These are phyloP conservation scores for Eimeria zaria DNA, from an alignment of 169 alveolate genomes.

Conservation along the genomic window DNA sequence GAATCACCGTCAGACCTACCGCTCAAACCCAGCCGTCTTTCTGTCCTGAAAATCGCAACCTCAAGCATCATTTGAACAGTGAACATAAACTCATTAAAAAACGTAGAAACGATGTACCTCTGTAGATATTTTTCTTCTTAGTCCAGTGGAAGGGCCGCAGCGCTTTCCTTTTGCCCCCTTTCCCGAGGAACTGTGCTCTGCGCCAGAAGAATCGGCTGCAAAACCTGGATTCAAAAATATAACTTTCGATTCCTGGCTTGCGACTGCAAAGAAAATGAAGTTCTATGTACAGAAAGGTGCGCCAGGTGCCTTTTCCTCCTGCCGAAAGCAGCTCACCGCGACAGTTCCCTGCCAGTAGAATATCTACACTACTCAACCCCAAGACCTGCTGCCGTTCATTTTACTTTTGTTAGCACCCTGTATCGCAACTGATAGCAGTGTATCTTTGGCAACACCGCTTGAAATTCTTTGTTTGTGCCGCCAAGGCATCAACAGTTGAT, in stretches of 20 bases:
- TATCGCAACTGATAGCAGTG: not conserved
- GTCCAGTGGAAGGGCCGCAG: not conserved
- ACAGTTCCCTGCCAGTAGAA: not conserved
- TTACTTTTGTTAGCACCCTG: not conserved
- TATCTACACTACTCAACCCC: not conserved
- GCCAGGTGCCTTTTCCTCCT: not conserved
- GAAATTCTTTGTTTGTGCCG: not conserved
- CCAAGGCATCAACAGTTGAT: not conserved
- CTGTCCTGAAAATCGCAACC: not conserved
- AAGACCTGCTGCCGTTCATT: not conserved
- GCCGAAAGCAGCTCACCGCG: not conserved
- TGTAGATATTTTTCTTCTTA: too few relatives aligned
- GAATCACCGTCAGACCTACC: too few relatives aligned
- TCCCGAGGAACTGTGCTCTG: not conserved
- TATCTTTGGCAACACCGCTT: not conserved
- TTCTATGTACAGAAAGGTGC: not conserved
- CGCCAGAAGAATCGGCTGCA: not conserved
- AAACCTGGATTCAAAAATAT: not conserved
- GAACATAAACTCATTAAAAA: too few relatives aligned
- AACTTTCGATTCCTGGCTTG: not conserved
- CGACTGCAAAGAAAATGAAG: not conserved
- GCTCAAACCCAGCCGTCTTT: not conserved
- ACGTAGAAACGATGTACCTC: not conserved
- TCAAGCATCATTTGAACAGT: not conserved
- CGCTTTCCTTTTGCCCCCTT: not conserved